Evolutionary conservation across 2,329 filamentous ascomycete species (phyloP), one percentile per base, ranked within the genome.

Genomic region (Penicillium hordei): DNA sequence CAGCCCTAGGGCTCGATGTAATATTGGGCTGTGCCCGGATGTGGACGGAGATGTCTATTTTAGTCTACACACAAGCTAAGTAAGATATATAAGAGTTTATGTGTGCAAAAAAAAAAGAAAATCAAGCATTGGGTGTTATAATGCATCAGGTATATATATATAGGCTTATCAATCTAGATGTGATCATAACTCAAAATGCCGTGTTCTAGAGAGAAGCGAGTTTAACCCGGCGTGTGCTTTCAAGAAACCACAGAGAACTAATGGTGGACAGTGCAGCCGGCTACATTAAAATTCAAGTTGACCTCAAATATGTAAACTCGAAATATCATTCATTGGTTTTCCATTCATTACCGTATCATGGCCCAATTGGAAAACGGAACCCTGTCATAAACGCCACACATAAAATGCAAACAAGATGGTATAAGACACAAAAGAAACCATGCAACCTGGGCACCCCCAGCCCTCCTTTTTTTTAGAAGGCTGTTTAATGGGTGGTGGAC

Each of bases 321-420:
- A 33, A 33, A 48, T 40, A 33, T 46, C 25, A 52, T 52, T 55
- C 48, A 44, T 48, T 57, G 54, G 13, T 46, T 57, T 36, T 40
- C 36, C 58, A 60, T 63, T 65, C 61, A 64, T 65, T 62, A 65
- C 55, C 29, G 25, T 55, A 60, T 61, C 60, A 57, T 62, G 57
- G 59, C 29, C 56, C 40, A 42, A 48, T 57, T 56, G 23, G 10
- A 48, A 21, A 57, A 57, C 25, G 33, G 48, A 40, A 51, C 53
- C 54, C 42, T 56, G 7, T 39, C 42, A 49, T 19, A 48, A 60
- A 64, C 63, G 61, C 61, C 61, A 34, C 44, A 59, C 55, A 55
- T 48, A 53, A 52, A 29, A 66, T 65, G 64, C 65, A 66, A 60
- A 64, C 49, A 65, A 61, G 48, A 64, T 66, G 65, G 65, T 67